Percentiles rank a stretch among this genome's conserved stretches.
These are phyloP conservation scores for Leptographium wingfieldii DNA, from an alignment of 2,329 filamentous ascomycete genomes.

Conservation along the genomic window DNA sequence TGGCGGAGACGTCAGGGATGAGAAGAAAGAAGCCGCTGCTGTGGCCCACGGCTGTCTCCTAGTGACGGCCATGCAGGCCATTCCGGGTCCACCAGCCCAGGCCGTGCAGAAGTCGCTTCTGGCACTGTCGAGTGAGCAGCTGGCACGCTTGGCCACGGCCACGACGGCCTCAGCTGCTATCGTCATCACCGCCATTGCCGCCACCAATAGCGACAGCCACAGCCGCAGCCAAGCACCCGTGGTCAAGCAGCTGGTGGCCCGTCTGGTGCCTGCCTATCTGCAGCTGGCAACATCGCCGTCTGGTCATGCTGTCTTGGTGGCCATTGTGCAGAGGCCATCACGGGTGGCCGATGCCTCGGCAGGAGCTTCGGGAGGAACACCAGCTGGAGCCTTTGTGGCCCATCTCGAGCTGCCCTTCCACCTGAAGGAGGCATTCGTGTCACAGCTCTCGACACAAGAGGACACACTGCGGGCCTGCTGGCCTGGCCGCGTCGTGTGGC, in stretches of 20 bases:
- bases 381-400: background rate
- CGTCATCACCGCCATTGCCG: slow-evolving; percentile 34
- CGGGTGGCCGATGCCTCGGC: slow-evolving; percentile 14
- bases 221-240: slow-evolving; percentile 19
- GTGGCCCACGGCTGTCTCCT: slow-evolving; percentile 67
- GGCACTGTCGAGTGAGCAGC: slow-evolving; percentile 39
- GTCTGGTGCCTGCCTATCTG: slow-evolving; percentile 30
- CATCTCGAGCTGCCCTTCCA: slow-evolving; percentile 35
- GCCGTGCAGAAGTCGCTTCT: slow-evolving; percentile 64
- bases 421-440: slow-evolving; percentile 43
- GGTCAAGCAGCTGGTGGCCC: slow-evolving; percentile 41
- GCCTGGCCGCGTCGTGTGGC: slow-evolving; percentile 44
- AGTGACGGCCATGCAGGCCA: slow-evolving; percentile 63
- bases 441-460: slow-evolving; percentile 34
- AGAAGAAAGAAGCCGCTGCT: slow-evolving; percentile 25
- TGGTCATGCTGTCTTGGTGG: slow-evolving; percentile 38
- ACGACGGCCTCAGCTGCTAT: slow-evolving; percentile 37
- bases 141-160: slow-evolving; percentile 50
- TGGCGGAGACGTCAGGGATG: background rate
- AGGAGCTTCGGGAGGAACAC: background rate
- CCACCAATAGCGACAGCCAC: slow-evolving; percentile 30
- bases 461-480: slow-evolving; percentile 37
- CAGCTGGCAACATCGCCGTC: slow-evolving; percentile 36
- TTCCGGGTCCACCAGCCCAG: slow-evolving; percentile 54
- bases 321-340: slow-evolving; percentile 36